Evolutionary conservation across 2,329 filamentous ascomycete species (phyloP).

Genomic region (Botryotinia convoluta): DNA sequence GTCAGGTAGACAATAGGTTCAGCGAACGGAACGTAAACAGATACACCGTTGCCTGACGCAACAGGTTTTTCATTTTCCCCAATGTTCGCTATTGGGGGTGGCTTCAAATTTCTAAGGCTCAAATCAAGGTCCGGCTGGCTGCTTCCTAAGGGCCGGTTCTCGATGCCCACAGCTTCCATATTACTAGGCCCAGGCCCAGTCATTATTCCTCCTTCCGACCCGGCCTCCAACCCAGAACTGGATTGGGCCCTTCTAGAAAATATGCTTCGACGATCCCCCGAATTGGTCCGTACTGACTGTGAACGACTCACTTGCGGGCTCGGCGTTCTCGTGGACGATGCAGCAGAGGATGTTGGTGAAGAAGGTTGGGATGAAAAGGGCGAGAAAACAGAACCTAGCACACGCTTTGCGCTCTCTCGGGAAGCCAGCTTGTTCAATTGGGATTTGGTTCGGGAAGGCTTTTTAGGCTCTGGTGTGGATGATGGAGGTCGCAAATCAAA

Average conservation of each 20-base stretch:
- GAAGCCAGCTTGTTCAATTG: slow-evolving; percentile 46
- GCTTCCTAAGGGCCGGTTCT: background rate
- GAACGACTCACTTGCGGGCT: slow-evolving; percentile 28
- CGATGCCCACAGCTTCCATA: slow-evolving; percentile 6
- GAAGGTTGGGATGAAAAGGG: slow-evolving; percentile 29
- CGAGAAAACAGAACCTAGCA: slow-evolving; percentile 37
- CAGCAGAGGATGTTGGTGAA: slow-evolving; percentile 17
- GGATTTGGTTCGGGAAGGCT: slow-evolving; percentile 40
- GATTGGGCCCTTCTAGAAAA: slow-evolving; percentile 29
- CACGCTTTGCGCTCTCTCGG: slow-evolving; percentile 40
- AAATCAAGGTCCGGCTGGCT: slow-evolving; percentile 15
- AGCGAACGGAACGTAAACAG: slow-evolving; percentile 69
- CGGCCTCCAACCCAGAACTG: slow-evolving; percentile 12
- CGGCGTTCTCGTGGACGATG: slow-evolving; percentile 27
- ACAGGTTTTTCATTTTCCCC: slow-evolving; percentile 60
- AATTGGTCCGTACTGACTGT: slow-evolving; percentile 26
- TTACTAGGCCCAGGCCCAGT: slow-evolving; percentile 24
- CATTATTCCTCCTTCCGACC: slow-evolving; percentile 25
- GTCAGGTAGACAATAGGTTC: slow-evolving; percentile 79
- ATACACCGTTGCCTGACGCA: slow-evolving; percentile 73
- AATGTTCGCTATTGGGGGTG: slow-evolving; percentile 2
- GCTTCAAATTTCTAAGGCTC: background rate
- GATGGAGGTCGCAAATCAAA: slow-evolving; percentile 38
- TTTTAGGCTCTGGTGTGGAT: slow-evolving; percentile 34
- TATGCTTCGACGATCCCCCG: slow-evolving; percentile 28